Conservation (phyloP, 768 basidiomycete species). For the Leucosporidium creatinivorum region DNA sequence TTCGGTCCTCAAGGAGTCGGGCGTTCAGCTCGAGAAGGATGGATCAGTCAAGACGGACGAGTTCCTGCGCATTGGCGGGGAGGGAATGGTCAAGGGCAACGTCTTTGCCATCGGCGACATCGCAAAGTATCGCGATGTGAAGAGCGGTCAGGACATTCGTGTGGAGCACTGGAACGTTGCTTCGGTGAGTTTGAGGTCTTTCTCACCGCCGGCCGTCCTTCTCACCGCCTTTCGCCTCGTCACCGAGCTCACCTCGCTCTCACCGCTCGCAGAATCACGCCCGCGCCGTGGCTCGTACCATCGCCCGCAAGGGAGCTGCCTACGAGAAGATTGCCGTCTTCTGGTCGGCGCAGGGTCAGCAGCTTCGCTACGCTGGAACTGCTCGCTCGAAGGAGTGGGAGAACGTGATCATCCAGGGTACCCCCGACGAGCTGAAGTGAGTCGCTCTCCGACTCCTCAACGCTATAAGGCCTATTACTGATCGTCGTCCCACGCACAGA, state of each 20-base stretch:
- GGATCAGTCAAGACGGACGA: constrained; percentile 72
- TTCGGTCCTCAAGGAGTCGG: constrained; percentile 62
- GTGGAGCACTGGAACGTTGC: constrained; percentile 88
- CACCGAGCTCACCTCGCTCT: background rate
- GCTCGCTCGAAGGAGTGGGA: constrained; percentile 56
- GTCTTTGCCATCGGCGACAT: constrained; percentile 80
- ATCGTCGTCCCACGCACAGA: constrained; percentile 40
- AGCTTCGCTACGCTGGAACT: constrained; percentile 75
- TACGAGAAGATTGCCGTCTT: constrained; percentile 72
- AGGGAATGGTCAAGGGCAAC: constrained; percentile 44
- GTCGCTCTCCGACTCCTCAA: constrained; percentile 45
- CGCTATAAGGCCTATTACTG: background rate
- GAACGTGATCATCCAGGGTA: constrained; percentile 69
- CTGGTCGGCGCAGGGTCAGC: constrained; percentile 86
- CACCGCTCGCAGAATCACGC: constrained; percentile 56
- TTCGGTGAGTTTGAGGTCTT: constrained; percentile 44
- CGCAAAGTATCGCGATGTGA: constrained; percentile 63
- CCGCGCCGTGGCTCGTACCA: constrained; percentile 69
- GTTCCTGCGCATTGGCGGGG: constrained; percentile 52
- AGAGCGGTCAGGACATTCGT: constrained; percentile 51
- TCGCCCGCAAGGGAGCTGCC: constrained; percentile 55
- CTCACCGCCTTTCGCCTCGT: no score
- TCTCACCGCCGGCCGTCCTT: no score
- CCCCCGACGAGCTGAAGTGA: constrained; percentile 63
- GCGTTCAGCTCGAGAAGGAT: constrained; percentile 61